Conservation (phyloP, 495 filamentous ascomycete genomes). For the Ascobolus immersus region DNA sequence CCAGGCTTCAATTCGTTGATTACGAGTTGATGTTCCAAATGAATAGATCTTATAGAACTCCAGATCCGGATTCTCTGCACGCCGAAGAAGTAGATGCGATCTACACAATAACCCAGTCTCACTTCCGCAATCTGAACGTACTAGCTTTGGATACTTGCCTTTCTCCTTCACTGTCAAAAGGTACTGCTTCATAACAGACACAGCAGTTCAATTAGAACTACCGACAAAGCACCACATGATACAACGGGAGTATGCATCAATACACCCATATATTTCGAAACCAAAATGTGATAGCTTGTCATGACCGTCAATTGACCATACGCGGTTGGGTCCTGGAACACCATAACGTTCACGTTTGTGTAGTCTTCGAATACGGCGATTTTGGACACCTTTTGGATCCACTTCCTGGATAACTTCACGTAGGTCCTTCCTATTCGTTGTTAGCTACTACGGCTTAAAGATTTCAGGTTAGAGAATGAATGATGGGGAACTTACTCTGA, state of each 20-base stretch:
- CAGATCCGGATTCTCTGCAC: neutral
- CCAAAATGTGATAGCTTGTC: constrained; percentile 4
- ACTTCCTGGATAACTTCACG: too few species aligned
- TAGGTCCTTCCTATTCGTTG: too few species aligned
- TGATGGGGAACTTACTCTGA: too few species aligned
- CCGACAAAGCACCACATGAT: constrained; percentile 3
- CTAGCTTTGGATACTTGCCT: neutral
- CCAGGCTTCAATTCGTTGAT: constrained; percentile 1
- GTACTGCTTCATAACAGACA: constrained; percentile 5
- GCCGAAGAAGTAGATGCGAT: neutral
- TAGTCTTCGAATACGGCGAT: too few species aligned
- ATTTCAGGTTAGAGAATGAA: too few species aligned
- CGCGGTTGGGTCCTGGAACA: too few species aligned
- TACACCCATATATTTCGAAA: constrained; percentile 8
- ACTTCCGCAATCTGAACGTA: neutral
- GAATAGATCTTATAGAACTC: neutral
- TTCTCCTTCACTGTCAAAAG: neutral
- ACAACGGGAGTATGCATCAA: constrained; percentile 7
- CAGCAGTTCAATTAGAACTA: neutral
- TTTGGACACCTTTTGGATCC: too few species aligned
- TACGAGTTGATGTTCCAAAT: neutral
- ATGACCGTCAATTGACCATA: constrained; percentile 4
- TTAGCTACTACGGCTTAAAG: too few species aligned
- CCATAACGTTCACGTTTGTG: too few species aligned
- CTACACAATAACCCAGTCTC: constrained; percentile 2